Evolutionary conservation across 1,139 yeast species (phyloP).

Genomic region (Hanseniaspora sp.): DNA sequence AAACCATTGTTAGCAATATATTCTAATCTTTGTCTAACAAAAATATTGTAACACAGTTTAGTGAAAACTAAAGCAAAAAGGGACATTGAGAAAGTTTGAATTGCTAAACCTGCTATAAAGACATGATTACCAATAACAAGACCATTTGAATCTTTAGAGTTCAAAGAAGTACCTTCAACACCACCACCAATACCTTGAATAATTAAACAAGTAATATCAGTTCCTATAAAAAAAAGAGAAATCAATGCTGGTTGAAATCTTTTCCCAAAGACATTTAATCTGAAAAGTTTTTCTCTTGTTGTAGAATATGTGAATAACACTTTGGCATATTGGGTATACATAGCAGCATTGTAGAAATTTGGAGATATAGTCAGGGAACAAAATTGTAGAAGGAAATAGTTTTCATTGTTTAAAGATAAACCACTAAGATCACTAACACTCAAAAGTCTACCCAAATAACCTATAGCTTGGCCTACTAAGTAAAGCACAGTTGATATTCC

Average conservation of each 20-base stretch:
- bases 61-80: conserved; percentile 49
- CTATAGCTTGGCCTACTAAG: conserved; percentile 51
- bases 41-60: conserved; percentile 41
- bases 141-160: conserved; percentile 28
- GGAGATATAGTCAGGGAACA: conserved; percentile 71
- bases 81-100: conserved; percentile 68
- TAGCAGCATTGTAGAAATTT: conserved; percentile 80
- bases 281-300: conserved; percentile 2
- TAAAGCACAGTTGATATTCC: conserved; percentile 53
- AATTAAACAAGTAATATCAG: conserved; percentile 57
- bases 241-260: conserved; percentile 8
- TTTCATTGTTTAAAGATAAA: conserved; percentile 21
- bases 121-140: conserved; percentile 48
- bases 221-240: conserved; percentile 52
- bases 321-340: conserved; percentile 37
- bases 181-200: conserved; percentile 79
- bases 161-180: conserved; percentile 45
- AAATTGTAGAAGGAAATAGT: conserved; percentile 53
- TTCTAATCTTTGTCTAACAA: conserved; percentile 30
- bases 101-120: conserved; percentile 72
- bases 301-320: conserved; percentile 8
- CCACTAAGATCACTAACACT: conserved; percentile 33
- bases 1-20: conserved; percentile 15
- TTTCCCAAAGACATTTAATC: conserved; percentile 8
- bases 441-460: conserved; percentile 56